Percentiles rank a stretch among this genome's conserved stretches.
phyloP scores from a whole-genome alignment of 352 stramenopile species.

The Phytophthora aleatoria region DNA sequence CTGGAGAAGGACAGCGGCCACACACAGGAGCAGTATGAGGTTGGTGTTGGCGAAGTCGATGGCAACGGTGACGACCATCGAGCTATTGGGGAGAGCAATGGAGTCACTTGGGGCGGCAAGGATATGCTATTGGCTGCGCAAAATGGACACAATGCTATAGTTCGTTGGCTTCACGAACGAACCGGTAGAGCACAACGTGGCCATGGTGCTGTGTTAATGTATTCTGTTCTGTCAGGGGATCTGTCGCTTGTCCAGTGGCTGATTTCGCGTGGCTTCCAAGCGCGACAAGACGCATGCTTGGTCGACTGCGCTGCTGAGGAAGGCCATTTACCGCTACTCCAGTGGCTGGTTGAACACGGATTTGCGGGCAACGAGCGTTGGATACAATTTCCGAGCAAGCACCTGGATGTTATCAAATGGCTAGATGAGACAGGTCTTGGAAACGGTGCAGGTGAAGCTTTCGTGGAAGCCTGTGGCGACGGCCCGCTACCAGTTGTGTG shows the following conservation, averaged over 20 bases:
- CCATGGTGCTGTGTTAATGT: constrained; percentile 23
- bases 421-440: background rate
- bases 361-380: background rate
- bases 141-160: constrained; percentile 24
- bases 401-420: constrained; percentile 13
- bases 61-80: too few relatives aligned
- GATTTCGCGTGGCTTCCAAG: background rate
- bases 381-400: background rate
- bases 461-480: background rate
- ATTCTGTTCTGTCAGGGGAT: constrained; percentile 29
- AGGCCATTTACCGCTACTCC: constrained; percentile 2
- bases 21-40: background rate
- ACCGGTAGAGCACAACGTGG: constrained; percentile 15
- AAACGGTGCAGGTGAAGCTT: background rate
- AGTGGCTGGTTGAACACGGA: constrained; percentile 8
- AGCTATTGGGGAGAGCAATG: constrained; percentile 1
- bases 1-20: constrained; percentile 1
- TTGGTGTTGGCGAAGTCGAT: background rate
- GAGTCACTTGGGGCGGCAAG: constrained; percentile 21
- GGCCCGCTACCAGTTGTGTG: constrained; percentile 7
- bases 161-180: constrained; percentile 29
- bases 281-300: background rate
- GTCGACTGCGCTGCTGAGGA: background rate
- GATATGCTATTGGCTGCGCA: constrained; percentile 26
- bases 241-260: constrained; percentile 31